A percentile compares a stretch with the other conserved stretches of the same genome.
Evolutionary conservation across 2,329 filamentous ascomycete species (phyloP).

Genomic region (Fusarium tupiense): DNA sequence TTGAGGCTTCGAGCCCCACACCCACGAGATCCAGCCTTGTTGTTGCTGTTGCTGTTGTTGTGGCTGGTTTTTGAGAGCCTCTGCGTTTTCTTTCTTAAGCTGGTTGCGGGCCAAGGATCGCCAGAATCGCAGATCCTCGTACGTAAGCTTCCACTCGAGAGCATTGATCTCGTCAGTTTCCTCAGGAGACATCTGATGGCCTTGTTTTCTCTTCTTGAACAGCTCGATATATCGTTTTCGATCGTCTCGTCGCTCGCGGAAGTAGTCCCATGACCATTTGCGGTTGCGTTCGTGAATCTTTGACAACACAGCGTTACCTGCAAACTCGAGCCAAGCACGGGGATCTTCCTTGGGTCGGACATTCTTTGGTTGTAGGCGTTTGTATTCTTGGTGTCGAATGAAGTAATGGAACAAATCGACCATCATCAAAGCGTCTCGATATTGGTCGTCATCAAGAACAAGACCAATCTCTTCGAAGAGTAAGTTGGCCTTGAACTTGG

Average conservation of each 20-base stretch:
- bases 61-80: conserved; percentile 75
- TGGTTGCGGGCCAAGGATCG: conserved; percentile 93
- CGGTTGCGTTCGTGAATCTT: conserved; percentile 96
- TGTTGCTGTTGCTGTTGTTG: conserved; percentile 70
- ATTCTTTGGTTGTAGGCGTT: conserved; percentile 86
- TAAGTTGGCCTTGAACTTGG: conserved; percentile 89
- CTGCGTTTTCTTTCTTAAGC: conserved; percentile 92
- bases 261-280: conserved; percentile 95
- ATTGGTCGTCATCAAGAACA: conserved; percentile 97
- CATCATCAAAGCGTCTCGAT: conserved; percentile 97
- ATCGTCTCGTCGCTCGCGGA: conserved; percentile 91
- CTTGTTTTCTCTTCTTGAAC: conserved; percentile 92
- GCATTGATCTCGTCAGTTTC: conserved; percentile 78
- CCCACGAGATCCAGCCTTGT: conserved; percentile 91
- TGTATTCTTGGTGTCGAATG: conserved; percentile 96
- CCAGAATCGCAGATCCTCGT: conserved; percentile 98
- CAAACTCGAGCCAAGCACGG: conserved; percentile 90
- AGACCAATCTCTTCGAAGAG: conserved; percentile 98
- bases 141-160: conserved; percentile 87
- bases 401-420: conserved; percentile 99
- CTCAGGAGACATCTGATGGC: conserved; percentile 73
- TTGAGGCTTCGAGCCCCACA: conserved; percentile 83
- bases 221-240: conserved; percentile 88
- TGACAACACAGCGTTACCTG: conserved; percentile 84
- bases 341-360: conserved; percentile 88